Conservation (phyloP, 2,329 filamentous ascomycete genomes). For the Paraphoma chrysanthemicola region DNA sequence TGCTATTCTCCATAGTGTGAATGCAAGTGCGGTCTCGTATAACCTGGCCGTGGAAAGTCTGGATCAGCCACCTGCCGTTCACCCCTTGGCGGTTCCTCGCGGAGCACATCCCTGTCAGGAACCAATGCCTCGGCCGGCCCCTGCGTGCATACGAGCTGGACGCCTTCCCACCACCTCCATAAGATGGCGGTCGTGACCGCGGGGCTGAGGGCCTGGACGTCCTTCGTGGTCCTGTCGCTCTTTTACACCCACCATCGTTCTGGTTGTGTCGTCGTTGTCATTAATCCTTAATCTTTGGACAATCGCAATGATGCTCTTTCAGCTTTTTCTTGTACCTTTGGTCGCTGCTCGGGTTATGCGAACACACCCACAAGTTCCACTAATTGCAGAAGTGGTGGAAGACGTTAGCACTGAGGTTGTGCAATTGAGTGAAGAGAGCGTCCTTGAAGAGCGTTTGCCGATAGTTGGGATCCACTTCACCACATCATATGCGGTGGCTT, state of each 20-base stretch:
- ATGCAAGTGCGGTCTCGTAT: no score
- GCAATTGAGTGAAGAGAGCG: not conserved
- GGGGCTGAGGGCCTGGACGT: not conserved
- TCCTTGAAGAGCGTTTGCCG: conserved; percentile 3
- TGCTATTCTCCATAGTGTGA: no score
- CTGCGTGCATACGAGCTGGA: conserved; percentile 1
- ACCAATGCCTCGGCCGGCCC: conserved; percentile 2
- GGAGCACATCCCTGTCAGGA: conserved; percentile 2
- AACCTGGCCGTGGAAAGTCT: not conserved
- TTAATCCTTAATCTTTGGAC: not conserved
- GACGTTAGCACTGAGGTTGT: not conserved
- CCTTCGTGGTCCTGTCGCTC: not conserved
- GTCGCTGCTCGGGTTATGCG: conserved; percentile 11
- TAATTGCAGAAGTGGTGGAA: not conserved
- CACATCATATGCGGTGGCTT: conserved; percentile 31
- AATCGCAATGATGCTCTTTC: conserved; percentile 8
- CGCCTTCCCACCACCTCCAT: not conserved
- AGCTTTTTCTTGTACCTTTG: conserved; percentile 12
- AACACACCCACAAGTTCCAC: conserved; percentile 11
- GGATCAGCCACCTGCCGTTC: not conserved
- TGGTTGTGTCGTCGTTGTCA: not conserved
- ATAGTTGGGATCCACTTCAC: conserved; percentile 38
- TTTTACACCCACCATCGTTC: not conserved
- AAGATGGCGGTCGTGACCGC: conserved; percentile 2
- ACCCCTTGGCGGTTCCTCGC: conserved; percentile 3